These are phyloP conservation scores for Blastocladiella britannica DNA, from an alignment of 192 early-diverging fungal genomes.

Conservation along the genomic window DNA sequence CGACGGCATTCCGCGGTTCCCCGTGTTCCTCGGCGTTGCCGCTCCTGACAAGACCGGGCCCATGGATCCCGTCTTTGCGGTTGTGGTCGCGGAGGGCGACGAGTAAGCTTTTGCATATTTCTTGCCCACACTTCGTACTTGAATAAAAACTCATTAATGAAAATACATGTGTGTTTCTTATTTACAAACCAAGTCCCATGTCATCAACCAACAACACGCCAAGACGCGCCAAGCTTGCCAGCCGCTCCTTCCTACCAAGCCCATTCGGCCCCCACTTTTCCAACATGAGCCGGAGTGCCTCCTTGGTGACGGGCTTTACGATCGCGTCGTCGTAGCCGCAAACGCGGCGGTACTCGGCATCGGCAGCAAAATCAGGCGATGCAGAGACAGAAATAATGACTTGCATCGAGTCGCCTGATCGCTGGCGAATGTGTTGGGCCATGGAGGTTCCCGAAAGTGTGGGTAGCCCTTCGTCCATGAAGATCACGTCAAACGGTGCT, in stretches of 20 bases:
- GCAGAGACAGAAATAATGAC: background rate
- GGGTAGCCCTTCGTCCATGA: background rate
- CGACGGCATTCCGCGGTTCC: constrained; percentile 18
- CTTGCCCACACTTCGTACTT: too few relatives aligned
- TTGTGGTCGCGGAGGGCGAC: background rate
- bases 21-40: constrained; percentile 18
- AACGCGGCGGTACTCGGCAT: background rate
- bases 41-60: background rate
- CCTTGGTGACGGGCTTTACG: background rate
- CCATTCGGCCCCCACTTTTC: too few relatives aligned
- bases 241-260: too few relatives aligned
- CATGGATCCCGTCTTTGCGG: background rate
- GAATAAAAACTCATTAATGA: too few relatives aligned
- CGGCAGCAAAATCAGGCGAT: background rate
- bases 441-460: background rate
- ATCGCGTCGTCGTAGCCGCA: background rate
- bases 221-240: too few relatives aligned
- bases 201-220: too few relatives aligned
- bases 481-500: background rate
- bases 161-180: too few relatives aligned
- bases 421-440: background rate
- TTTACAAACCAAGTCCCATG: too few relatives aligned
- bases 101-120: background rate
- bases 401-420: background rate
- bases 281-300: background rate